Percentiles rank a stretch among this genome's conserved stretches.
Conservation (phyloP, 306 rosid species). For the Crotalaria pallida region DNA sequence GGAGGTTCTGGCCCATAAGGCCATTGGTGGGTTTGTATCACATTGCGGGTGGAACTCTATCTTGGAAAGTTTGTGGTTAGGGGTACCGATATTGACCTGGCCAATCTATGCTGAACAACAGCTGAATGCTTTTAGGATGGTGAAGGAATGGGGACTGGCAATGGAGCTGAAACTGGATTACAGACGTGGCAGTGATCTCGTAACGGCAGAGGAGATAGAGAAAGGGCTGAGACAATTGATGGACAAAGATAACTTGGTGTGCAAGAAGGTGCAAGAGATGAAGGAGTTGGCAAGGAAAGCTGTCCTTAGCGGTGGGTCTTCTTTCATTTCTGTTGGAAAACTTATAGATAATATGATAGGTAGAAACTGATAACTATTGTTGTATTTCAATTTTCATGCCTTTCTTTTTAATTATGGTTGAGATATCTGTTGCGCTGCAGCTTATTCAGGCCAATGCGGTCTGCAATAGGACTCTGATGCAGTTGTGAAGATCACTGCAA, state of each 20-base stretch:
- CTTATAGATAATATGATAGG: conserved; percentile 30
- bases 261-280: conserved; percentile 43
- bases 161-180: conserved; percentile 46
- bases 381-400: not conserved
- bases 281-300: conserved; percentile 40
- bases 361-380: not conserved
- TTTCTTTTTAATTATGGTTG: not conserved
- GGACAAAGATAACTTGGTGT: conserved; percentile 29
- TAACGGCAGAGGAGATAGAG: conserved; percentile 51
- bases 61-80: conserved; percentile 66
- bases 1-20: conserved; percentile 46
- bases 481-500: not conserved
- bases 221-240: conserved; percentile 33
- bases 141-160: conserved; percentile 36
- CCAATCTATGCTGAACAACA: conserved; percentile 73
- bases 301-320: conserved; percentile 41
- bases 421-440: not conserved
- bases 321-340: conserved; percentile 20
- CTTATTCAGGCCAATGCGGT: not conserved
- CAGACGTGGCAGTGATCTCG: conserved; percentile 26
- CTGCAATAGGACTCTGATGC: not conserved
- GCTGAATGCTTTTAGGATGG: conserved; percentile 54
- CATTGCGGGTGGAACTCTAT: conserved; percentile 78
- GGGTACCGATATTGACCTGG: conserved; percentile 66
- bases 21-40: conserved; percentile 48